Percentiles rank a stretch among this genome's conserved stretches.
Evolutionary conservation across 257 asterid species (phyloP).

Genomic region (Ilex asprella): DNA sequence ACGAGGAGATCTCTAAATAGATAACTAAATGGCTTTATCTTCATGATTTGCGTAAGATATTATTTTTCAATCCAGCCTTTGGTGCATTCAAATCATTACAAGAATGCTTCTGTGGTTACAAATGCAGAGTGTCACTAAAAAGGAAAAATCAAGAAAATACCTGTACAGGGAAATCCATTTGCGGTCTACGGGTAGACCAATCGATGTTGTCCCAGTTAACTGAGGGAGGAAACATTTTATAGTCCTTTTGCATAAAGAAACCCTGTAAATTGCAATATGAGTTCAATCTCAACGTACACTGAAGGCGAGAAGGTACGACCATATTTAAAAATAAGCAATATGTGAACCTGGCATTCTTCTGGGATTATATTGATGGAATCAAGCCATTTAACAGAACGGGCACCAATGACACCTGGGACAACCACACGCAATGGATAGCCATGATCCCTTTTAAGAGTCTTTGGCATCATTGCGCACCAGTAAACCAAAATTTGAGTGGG

Average conservation of each 20-base stretch:
- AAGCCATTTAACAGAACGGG: slow-evolving; percentile 98
- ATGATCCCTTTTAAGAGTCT: slow-evolving; percentile 95
- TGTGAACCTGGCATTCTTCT: slow-evolving; percentile 78
- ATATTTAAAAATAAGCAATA: slow-evolving; percentile 9
- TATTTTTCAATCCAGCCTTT: no score
- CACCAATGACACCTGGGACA: slow-evolving; percentile 99
- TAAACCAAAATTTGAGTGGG: neutral
- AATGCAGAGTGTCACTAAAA: no score
- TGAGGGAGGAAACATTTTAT: slow-evolving; percentile 97
- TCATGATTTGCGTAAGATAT: no score
- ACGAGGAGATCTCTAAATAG: no score
- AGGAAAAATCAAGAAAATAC: slow-evolving; percentile 22
- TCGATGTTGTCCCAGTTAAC: slow-evolving; percentile 91
- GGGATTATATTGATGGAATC: slow-evolving; percentile 75
- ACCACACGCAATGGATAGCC: slow-evolving; percentile 95
- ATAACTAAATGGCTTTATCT: neutral
- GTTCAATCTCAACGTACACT: slow-evolving; percentile 9
- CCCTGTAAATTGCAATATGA: slow-evolving; percentile 48
- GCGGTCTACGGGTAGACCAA: slow-evolving; percentile 92
- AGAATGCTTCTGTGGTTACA: no score
- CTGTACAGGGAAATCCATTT: slow-evolving; percentile 95
- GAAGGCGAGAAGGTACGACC: slow-evolving; percentile 8
- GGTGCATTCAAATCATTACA: no score
- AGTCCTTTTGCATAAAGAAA: slow-evolving; percentile 93
- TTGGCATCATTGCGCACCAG: slow-evolving; percentile 9